Evolutionary conservation across 75 land plant genomes (phyloP), one percentile per base, ranked within the genome.

Genomic region (Ceratopteris richardii): DNA sequence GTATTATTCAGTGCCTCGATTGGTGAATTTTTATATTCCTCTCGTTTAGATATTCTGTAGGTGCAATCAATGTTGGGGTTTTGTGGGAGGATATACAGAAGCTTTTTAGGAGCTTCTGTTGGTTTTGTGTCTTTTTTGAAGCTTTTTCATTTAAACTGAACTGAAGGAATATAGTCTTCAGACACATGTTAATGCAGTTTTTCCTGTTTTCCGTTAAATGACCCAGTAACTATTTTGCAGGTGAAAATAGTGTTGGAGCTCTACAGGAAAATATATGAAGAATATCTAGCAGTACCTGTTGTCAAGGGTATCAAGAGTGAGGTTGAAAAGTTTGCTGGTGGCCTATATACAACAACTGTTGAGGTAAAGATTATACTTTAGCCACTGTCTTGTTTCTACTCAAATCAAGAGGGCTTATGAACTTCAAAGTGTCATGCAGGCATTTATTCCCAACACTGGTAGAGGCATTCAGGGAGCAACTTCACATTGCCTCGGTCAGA

Each of bases 391-490:
- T 7, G 54, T 7, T 23, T 11, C 7, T 51, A 18, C 18, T 23
- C 18, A 10, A 51, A 7, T 11, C 11, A 7, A n/a, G 10, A 51
- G 23, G 10, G 23, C 22, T 51, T n/a, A 51, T 10, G 23, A 7
- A 23, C 54, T 23, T 7, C 11, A 23, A 18, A 18, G 18, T 51
- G 54, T 55, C 31, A 66, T 29, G 7, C 66, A 95, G 99, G 99
- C 99, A 43, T 95, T 95, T 65, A 82, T 95, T 60, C 99, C 99
- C 16, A 74, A 80, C 54, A 90, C 91, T 55, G 98, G 98, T 21
- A 90, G 98, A 73, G 98, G 92, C 25, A 74, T 94, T 48, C 98
- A 95, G 70, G 99, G 97, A 64, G 99, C 97, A 21, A 95, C 99
- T 7, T 95, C 99, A n/a, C 99, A 95, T 80, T 95, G 99, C 60